Evolutionary conservation across 2,329 filamentous ascomycete genomes (phyloP).

Genomic region (Botrytis sinoallii): DNA sequence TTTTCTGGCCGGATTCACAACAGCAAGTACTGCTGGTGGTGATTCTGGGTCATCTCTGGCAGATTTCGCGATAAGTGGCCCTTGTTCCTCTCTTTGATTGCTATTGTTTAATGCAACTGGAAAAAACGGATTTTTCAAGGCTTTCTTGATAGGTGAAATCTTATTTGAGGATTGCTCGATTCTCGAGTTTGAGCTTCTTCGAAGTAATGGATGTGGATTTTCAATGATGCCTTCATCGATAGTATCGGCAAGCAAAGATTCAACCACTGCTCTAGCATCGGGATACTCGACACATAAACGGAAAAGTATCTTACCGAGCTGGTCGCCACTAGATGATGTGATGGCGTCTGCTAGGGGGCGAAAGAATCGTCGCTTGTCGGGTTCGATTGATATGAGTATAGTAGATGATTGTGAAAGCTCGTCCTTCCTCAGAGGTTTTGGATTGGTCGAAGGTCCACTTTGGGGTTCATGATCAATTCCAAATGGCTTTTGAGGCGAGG

Average conservation of each 20-base stretch:
- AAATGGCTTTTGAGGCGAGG: not conserved
- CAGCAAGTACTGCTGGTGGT: not conserved
- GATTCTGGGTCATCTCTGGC: not conserved
- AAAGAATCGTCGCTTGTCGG: constrained; percentile 15
- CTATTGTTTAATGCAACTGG: not conserved
- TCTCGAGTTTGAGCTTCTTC: not conserved
- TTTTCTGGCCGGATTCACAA: not conserved
- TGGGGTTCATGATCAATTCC: not conserved
- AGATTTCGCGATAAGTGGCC: not conserved
- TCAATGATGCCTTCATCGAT: not conserved
- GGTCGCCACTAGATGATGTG: not conserved
- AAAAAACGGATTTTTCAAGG: no score
- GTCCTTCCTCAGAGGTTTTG: not conserved
- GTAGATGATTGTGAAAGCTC: not conserved
- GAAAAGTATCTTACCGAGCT: not conserved
- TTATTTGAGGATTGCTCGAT: not conserved
- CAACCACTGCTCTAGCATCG: constrained; percentile 3
- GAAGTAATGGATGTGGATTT: not conserved
- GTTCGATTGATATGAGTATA: constrained; percentile 1
- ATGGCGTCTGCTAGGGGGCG: constrained; percentile 11
- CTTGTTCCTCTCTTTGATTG: not conserved
- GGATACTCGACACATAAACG: constrained; percentile 13
- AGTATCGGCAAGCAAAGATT: constrained; percentile 9
- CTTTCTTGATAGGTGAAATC: no score
- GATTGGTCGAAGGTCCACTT: constrained; percentile 1